Evolutionary conservation across 768 basidiomycete genomes (phyloP).

Genomic region (Glaciozyma antarctica): DNA sequence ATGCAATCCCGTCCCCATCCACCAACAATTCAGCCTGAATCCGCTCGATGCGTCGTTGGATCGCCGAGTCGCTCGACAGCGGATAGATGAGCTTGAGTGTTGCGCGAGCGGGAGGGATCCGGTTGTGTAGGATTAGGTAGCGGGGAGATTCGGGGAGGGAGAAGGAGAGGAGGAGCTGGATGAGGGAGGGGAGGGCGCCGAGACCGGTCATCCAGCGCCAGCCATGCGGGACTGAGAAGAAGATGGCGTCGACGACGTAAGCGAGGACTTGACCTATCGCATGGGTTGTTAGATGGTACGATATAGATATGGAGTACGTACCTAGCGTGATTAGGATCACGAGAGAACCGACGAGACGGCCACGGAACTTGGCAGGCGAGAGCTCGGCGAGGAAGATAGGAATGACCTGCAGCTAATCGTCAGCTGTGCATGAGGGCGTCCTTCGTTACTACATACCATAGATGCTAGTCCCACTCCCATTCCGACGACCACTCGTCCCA

Average conservation of each 20-base stretch:
- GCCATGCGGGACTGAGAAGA: conserved; percentile 1
- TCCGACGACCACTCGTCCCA: conserved; percentile 24
- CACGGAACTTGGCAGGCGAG: conserved; percentile 14
- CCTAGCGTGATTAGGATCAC: conserved; percentile 25
- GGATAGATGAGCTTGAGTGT: conserved; percentile 9
- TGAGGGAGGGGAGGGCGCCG: conserved; percentile 15
- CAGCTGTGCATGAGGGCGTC: no score
- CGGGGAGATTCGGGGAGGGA: conserved; percentile 26
- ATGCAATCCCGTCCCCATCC: neutral
- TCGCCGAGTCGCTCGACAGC: neutral
- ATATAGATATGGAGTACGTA: no score
- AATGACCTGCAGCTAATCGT: neutral
- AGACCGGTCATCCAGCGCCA: conserved; percentile 28
- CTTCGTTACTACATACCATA: neutral
- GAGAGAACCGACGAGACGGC: conserved; percentile 21
- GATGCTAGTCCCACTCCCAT: conserved; percentile 22
- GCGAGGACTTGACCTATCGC: conserved; percentile 25
- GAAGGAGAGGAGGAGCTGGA: conserved; percentile 20
- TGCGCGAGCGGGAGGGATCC: conserved; percentile 4
- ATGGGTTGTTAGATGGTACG: neutral
- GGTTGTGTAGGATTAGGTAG: neutral
- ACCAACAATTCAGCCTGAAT: conserved; percentile 6
- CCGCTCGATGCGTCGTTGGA: conserved; percentile 13
- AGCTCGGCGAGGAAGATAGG: conserved; percentile 31
- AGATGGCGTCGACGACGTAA: conserved; percentile 20